These are phyloP conservation scores for Garcia nutans DNA, from an alignment of 345 rosid species.

Conservation along the genomic window DNA sequence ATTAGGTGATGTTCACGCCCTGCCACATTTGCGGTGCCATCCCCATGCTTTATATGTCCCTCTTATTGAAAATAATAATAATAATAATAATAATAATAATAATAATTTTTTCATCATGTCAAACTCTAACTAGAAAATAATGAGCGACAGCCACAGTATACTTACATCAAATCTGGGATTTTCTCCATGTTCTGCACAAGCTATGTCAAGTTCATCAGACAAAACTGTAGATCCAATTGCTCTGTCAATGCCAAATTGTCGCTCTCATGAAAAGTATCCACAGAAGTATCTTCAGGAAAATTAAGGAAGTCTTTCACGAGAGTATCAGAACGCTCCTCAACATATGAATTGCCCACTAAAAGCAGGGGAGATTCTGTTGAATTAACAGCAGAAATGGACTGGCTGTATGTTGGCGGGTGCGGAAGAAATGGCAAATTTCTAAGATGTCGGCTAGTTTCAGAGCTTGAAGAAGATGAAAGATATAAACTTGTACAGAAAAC, in stretches of 20 bases:
- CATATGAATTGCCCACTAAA: conserved; percentile 41
- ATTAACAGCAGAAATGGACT: conserved; percentile 49
- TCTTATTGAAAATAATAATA: too few relatives aligned
- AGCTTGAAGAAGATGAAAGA: conserved; percentile 69
- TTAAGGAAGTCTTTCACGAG: conserved; percentile 54
- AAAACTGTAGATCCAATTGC: conserved; percentile 76
- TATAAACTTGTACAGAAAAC: conserved; percentile 76
- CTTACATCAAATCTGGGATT: conserved; percentile 86
- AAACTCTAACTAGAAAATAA: background rate
- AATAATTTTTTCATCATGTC: too few relatives aligned
- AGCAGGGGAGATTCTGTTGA: conserved; percentile 54
- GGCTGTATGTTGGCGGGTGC: conserved; percentile 51
- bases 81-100: too few relatives aligned
- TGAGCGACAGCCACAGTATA: background rate
- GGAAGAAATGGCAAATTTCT: conserved; percentile 87
- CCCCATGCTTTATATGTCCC: background rate
- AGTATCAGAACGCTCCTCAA: conserved; percentile 45
- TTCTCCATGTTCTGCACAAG: conserved; percentile 70
- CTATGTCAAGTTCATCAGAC: conserved; percentile 79
- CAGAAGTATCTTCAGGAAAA: conserved; percentile 53
- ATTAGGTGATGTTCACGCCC: background rate
- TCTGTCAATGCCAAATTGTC: conserved; percentile 50
- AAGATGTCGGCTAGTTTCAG: conserved; percentile 54
- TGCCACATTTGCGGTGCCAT: background rate
- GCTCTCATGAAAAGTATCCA: conserved; percentile 47